These are phyloP conservation scores for Thalia dealbata DNA, from an alignment of 176 grass and related monocot species.

Conservation along the genomic window DNA sequence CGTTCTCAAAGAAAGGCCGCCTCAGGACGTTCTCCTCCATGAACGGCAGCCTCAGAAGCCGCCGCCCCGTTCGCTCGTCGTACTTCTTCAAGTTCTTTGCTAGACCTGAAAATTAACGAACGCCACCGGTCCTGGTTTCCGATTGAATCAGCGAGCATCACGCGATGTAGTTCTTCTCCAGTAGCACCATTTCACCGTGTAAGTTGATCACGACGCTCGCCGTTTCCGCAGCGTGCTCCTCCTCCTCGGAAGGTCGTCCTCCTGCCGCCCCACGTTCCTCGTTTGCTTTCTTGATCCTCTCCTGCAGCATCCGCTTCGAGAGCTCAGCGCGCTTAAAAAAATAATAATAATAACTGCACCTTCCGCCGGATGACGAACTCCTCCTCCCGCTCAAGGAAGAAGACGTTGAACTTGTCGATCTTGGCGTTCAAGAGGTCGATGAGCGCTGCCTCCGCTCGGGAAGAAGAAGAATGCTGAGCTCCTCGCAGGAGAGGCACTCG, in stretches of 20 bases:
- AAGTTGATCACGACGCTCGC: constrained; percentile 40
- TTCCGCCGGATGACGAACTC: constrained; percentile 71
- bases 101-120: constrained; percentile 37
- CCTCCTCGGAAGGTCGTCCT: constrained; percentile 10
- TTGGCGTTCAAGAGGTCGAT: constrained; percentile 53
- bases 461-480: constrained; percentile 52
- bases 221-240: constrained; percentile 16
- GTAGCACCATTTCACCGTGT: constrained; percentile 71
- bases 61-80: constrained; percentile 54
- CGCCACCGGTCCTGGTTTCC: background rate
- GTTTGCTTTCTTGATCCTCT: constrained; percentile 31
- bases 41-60: constrained; percentile 52
- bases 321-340: no score
- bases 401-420: constrained; percentile 75
- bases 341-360: no score
- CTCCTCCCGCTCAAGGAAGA: constrained; percentile 91
- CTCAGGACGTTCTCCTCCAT: constrained; percentile 42
- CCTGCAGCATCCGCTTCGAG: constrained; percentile 41
- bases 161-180: constrained; percentile 68
- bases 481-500: constrained; percentile 79
- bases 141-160: background rate
- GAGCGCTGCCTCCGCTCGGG: constrained; percentile 43
- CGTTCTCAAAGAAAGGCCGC: constrained; percentile 84
- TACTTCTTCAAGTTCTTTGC: constrained; percentile 85
- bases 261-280: background rate